Evolutionary conservation across 106 monocot genomes (phyloP).

Genomic region (Iris macrosiphon): DNA sequence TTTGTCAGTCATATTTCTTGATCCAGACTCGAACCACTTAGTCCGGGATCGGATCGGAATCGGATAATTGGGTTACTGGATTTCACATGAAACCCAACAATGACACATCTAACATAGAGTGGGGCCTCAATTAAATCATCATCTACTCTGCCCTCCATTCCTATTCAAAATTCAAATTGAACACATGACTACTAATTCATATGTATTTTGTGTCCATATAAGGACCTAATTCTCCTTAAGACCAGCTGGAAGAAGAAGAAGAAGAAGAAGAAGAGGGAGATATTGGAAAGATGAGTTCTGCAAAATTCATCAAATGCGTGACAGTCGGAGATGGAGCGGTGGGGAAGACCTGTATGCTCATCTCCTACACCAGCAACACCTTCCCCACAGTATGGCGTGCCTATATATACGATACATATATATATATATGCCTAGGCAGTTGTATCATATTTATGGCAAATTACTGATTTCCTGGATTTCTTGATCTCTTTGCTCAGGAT

Average conservation of each 20-base stretch:
- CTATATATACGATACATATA: too few relatives aligned
- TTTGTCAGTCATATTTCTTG: not conserved
- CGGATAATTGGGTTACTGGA: not conserved
- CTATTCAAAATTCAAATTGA: conserved; percentile 19
- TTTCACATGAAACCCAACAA: not conserved
- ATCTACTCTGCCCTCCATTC: not conserved
- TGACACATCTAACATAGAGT: conserved; percentile 1
- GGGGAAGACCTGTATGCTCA: too few relatives aligned
- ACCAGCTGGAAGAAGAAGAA: not conserved
- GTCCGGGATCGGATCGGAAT: too few relatives aligned
- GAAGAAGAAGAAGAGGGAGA: not conserved
- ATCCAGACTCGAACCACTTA: not conserved
- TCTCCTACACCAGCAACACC: too few relatives aligned
- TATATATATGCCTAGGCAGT: conserved; percentile 73
- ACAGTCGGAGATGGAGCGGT: too few relatives aligned
- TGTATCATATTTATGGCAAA: conserved; percentile 83
- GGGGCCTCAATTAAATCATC: not conserved
- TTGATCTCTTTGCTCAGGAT: too few relatives aligned
- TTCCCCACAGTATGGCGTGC: too few relatives aligned
- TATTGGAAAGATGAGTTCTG: conserved; percentile 39
- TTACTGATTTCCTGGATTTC: conserved; percentile 68
- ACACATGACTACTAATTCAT: too few relatives aligned
- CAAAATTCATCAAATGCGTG: conserved; percentile 78
- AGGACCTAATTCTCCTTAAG: too few relatives aligned
- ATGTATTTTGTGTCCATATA: too few relatives aligned